Percentiles rank a stretch among this genome's conserved stretches.
These are phyloP conservation scores for Yarrowia yakushimensis DNA, from an alignment of 805 yeast genomes.

Conservation along the genomic window DNA sequence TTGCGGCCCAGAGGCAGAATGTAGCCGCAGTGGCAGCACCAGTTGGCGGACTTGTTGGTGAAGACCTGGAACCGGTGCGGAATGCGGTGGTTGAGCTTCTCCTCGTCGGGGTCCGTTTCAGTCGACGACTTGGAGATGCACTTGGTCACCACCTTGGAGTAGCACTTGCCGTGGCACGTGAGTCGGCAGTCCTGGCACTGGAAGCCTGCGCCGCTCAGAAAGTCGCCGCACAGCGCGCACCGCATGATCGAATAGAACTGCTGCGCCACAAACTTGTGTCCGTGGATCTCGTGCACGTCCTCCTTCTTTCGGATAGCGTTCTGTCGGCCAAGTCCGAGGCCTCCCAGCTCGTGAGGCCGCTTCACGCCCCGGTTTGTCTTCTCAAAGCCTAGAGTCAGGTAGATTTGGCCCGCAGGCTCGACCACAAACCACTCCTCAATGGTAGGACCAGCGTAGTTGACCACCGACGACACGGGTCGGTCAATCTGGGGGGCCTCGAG, in stretches of 20 bases:
- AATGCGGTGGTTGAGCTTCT: conserved; percentile 89
- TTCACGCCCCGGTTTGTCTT: conserved; percentile 55
- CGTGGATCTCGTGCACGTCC: conserved; percentile 84
- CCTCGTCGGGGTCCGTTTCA: conserved; percentile 62
- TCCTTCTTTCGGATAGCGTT: conserved; percentile 95
- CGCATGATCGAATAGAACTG: conserved; percentile 95
- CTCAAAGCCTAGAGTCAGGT: conserved; percentile 72
- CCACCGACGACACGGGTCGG: not conserved
- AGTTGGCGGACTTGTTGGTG: conserved; percentile 90
- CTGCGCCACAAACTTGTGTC: conserved; percentile 94
- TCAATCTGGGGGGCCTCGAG: conserved; percentile 9
- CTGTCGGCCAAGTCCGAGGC: conserved; percentile 74
- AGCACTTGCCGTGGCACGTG: conserved; percentile 75
- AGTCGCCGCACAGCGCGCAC: conserved; percentile 96
- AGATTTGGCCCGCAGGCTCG: conserved; percentile 92
- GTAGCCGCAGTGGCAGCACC: conserved; percentile 99
- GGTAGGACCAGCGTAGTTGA: conserved; percentile 16
- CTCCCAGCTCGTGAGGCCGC: conserved; percentile 46
- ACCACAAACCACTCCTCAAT: conserved; percentile 83
- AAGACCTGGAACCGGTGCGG: conserved; percentile 96
- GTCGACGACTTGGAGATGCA: conserved; percentile 72
- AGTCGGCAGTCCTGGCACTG: conserved; percentile 79
- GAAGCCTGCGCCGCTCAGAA: conserved; percentile 72
- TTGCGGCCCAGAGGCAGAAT: conserved; percentile 92
- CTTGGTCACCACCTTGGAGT: conserved; percentile 72